A percentile compares a stretch with the other conserved stretches of the same genome.
phyloP scores from a whole-genome alignment of 2,329 filamentous ascomycete species.

The Paramyrothecium roridum region DNA sequence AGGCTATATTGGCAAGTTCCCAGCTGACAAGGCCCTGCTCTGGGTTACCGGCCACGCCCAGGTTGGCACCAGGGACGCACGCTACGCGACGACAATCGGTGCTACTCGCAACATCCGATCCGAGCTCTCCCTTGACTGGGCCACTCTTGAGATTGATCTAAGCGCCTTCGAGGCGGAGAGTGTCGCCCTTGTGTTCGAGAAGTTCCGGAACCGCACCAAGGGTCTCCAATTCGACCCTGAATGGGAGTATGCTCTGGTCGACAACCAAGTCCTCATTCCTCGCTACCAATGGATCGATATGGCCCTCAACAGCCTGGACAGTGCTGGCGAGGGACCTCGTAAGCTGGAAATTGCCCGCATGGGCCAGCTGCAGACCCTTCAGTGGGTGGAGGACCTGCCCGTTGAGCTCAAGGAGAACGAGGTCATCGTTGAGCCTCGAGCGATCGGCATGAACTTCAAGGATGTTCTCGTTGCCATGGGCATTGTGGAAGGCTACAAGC shows the following conservation, averaged over 20 bases:
- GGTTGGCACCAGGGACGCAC: conserved; percentile 19
- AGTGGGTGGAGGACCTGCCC: conserved; percentile 11
- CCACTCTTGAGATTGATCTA: conserved; percentile 24
- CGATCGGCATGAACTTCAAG: conserved; percentile 16
- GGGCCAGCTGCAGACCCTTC: conserved; percentile 15
- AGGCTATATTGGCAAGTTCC: not conserved
- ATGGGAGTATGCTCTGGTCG: conserved; percentile 24
- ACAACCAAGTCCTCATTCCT: conserved; percentile 19
- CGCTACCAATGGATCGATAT: conserved; percentile 15
- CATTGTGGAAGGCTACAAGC: conserved; percentile 15
- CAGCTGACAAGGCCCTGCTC: conserved; percentile 11
- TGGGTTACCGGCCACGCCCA: conserved; percentile 28
- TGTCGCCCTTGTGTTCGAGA: conserved; percentile 14
- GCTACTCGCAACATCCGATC: conserved; percentile 22
- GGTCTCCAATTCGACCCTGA: conserved; percentile 19
- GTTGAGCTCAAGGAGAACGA: conserved; percentile 11
- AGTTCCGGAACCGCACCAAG: conserved; percentile 13
- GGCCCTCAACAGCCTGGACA: conserved; percentile 5
- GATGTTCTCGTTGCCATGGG: conserved; percentile 37
- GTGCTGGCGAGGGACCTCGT: not conserved
- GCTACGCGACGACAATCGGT: conserved; percentile 23
- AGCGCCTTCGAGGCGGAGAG: conserved; percentile 4
- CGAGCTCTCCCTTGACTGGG: conserved; percentile 22
- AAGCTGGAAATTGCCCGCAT: conserved; percentile 1
- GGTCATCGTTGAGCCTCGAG: conserved; percentile 29